Percentiles rank a stretch among this genome's conserved stretches.
Conservation (phyloP, 805 yeast species). For the Vanderwaltozyma verrucispora region DNA sequence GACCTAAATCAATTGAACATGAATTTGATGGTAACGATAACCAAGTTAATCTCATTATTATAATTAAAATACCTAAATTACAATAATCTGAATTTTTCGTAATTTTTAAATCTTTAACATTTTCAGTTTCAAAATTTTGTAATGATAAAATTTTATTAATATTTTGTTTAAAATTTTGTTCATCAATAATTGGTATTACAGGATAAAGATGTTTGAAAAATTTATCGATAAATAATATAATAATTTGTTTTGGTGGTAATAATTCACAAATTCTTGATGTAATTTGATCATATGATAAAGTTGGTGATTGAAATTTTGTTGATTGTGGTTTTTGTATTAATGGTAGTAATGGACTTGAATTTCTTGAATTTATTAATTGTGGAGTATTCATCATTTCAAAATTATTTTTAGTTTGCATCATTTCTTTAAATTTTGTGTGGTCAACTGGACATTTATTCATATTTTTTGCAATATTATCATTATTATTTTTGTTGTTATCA, state of each 20-base stretch:
- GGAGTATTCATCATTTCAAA: slow-evolving; percentile 1
- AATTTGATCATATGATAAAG: slow-evolving; percentile 14
- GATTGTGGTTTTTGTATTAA: not conserved
- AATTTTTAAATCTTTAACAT: slow-evolving; percentile 21
- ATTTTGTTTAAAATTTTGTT: slow-evolving; percentile 29
- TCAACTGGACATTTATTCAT: slow-evolving; percentile 6
- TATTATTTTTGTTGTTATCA: no score
- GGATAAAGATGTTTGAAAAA: slow-evolving; percentile 53
- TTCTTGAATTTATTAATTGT: not conserved
- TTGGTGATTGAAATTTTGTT: slow-evolving; percentile 4
- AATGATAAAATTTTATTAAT: slow-evolving; percentile 18
- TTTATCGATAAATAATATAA: slow-evolving; percentile 47
- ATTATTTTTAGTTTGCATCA: slow-evolving; percentile 1
- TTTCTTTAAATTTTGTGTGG: not conserved
- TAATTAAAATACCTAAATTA: slow-evolving; percentile 39
- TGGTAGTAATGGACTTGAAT: not conserved
- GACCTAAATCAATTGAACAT: slow-evolving; percentile 25
- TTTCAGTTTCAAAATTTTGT: slow-evolving; percentile 3
- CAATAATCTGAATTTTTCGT: slow-evolving; percentile 32
- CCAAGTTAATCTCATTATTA: slow-evolving; percentile 46
- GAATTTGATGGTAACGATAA: slow-evolving; percentile 39
- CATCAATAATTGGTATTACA: slow-evolving; percentile 59
- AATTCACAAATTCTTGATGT: slow-evolving; percentile 27
- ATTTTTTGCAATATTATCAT: no score
- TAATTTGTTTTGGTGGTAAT: slow-evolving; percentile 44